Base-by-base conservation (phyloP, 2,329 filamentous ascomycete species). In the Colletotrichum cereale region DNA sequence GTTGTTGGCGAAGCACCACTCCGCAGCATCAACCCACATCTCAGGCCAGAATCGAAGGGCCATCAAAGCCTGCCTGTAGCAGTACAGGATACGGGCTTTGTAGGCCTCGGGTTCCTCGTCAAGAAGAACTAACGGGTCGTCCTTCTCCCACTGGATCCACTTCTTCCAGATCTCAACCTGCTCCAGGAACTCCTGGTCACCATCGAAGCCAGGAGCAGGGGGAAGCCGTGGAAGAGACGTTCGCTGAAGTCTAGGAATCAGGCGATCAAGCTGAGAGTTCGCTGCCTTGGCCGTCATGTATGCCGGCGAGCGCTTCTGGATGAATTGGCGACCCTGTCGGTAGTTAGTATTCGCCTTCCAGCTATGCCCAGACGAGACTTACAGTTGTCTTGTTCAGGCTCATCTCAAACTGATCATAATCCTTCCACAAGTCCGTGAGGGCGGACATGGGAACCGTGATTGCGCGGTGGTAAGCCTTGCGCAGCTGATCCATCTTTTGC, bases 201-300 rank as follows among this genome's bases (percentile, higher is more conserved):
- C 96, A 64, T 96, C 93, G 77, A 95, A 98, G 1, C 95, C 96
- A 55, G 90, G 90, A 6, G 92, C 90, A 8, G 96, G 96, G 2
- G 96, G 94, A 2, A 99, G 84, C 12, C 90, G 89, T 3, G 97
- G 94, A 1, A 97, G 84, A 5, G 93, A 95, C 3, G 90, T 93
- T 55, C 95, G 91, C 73, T 90, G 88, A 52, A 99, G 83, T 11
- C 91, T 91, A 48, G 91, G 89, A 1, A 93, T 95, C 66, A 97
- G 91, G 78, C 97, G 97, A 67, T 97, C 94, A n/a, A 98, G 85
- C 47, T 95, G 93, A 52, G 93, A 96, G 78, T 94, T 94, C 52
- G 95, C 95, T 75, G 93, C 95, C 80, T 97, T 92, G 63, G 97
- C 96, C 21, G 95, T 97, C 95, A 99, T 97, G 81, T 98, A 99